Evolutionary conservation across 176 grass and related monocot genomes (phyloP), one percentile per base, ranked within the genome.

Genomic region (Aegilops umbellulata): DNA sequence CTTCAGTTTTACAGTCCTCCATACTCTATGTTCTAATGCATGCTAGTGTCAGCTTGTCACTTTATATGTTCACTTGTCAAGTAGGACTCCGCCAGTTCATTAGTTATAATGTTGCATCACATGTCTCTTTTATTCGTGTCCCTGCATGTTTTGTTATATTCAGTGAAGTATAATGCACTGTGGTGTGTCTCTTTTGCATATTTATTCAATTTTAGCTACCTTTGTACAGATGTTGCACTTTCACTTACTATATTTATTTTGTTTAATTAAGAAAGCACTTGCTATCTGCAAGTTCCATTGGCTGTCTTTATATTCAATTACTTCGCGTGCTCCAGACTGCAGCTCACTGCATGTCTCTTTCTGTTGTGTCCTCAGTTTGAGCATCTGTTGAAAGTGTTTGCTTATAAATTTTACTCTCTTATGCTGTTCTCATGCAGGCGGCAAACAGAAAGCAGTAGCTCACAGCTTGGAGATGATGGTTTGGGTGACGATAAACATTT

Each of bases 371-470:
- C 39, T 58, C 71, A 22, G 64, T 66, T 38, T 62, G 29, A 66
- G 23, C 65, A 63, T 42, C n/a, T 24, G 35, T 64, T 17, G 2
- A 67, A 83, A 70, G n/a, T 78, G 15, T 31, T 60, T 89, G 30
- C 83, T 86, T 76, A 78, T 0, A 79, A 26, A 30, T 69, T 60
- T 88, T 83, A 64, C 66, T 16, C 75, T 64, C 73, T 81, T 42
- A 31, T 41, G 10, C 69, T 25, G 6, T 29, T 75, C 25, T 74
- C 46, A 49, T 89, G 61, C 94, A 95, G 94, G 39, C 87, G 55
- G 83, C 81, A 90, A 23, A 85, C 53, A 71, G 94, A 93, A 83
- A 90, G 35, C 60, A 83, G 51, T 67, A 57, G 24, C 71, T 87
- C 69, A 8, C 77, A 86, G 60, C 80, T 83, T 68, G 80, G 79